Base-by-base conservation (phyloP, 306 rosid species). In the Malus asiatica region DNA sequence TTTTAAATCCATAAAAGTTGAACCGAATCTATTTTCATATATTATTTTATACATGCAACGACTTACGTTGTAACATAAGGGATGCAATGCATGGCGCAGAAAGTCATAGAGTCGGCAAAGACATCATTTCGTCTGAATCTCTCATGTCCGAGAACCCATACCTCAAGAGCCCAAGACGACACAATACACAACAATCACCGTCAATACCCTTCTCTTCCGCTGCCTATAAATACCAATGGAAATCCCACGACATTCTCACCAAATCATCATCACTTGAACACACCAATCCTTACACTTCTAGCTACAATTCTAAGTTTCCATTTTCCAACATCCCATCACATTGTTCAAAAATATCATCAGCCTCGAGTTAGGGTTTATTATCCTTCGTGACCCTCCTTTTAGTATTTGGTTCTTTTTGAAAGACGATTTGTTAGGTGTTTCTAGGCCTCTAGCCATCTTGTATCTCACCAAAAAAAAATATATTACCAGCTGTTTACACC, bases 101-200 rank as follows among this genome's bases (percentile, higher is more conserved):
- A 67, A 44, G 71, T 76, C 79, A 35, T 35, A 18, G 6, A 18
- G 66, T 11, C 6, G 75, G 6, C 65, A 30, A 12, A 38, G 75
- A 66, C 38, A 68, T 66, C 73, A 42, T 76, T 76, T 55, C 79
- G 79, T 76, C 66, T 76, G 20, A 76, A 66, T 55, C 59, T 79
- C 61, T 79, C 62, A 44, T 40, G 72, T 71, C 65, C 27, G 4
- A 64, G 29, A 25, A 11, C 70, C 79, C 79, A 76, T 67, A 76
- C 59, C 74, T 67, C 29, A 16, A 16, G 55, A 16, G 55, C 55
- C 20, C 53, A 51, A 15, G 55, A 51, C 55, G 55, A 48, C 55
- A 48, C 55, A 48, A 19, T 48, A 48, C 55, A 2, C 55, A 51
- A 16, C 19, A 51, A 16, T 20, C 55, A 8, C 55, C 20, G 55